phyloP scores from a whole-genome alignment of 371 early-diverging fungal species.

The Amoeboaphelidium protococcarum region DNA sequence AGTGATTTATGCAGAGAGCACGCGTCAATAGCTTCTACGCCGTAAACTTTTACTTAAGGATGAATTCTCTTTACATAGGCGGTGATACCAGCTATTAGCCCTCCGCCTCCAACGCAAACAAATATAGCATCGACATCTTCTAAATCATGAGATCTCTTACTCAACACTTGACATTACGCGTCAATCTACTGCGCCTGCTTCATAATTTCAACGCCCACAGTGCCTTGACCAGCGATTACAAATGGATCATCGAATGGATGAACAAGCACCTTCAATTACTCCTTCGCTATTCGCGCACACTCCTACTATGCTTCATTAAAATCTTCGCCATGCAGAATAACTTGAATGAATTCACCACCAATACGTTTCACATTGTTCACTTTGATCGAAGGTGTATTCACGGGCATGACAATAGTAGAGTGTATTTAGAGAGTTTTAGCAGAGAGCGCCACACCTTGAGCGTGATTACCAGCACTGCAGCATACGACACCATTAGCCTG shows the following conservation, averaged over 20 bases:
- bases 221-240: conserved; percentile 3
- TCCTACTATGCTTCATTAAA: conserved; percentile 2
- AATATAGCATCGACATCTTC: conserved; percentile 3
- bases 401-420: conserved; percentile 2
- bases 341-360: conserved; percentile 1
- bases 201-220: conserved; percentile 2
- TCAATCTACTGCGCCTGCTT: not conserved
- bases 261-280: not conserved
- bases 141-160: no score
- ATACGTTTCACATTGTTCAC: not conserved
- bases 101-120: conserved; percentile 1
- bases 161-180: no score
- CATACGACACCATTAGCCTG: conserved; percentile 8
- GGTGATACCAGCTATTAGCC: conserved; percentile 2
- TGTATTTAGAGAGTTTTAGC: conserved; percentile 1
- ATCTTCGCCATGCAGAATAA: not conserved
- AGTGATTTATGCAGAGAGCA: conserved; percentile 1
- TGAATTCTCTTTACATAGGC: conserved; percentile 2
- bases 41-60: conserved; percentile 1
- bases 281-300: not conserved
- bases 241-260: conserved; percentile 4
- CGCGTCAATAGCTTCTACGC: not conserved
- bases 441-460: conserved; percentile 3
- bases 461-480: conserved; percentile 11
- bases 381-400: not conserved